Evolutionary conservation across 1,139 yeast genomes (phyloP).

Genomic region (Yamadazyma mexicana): DNA sequence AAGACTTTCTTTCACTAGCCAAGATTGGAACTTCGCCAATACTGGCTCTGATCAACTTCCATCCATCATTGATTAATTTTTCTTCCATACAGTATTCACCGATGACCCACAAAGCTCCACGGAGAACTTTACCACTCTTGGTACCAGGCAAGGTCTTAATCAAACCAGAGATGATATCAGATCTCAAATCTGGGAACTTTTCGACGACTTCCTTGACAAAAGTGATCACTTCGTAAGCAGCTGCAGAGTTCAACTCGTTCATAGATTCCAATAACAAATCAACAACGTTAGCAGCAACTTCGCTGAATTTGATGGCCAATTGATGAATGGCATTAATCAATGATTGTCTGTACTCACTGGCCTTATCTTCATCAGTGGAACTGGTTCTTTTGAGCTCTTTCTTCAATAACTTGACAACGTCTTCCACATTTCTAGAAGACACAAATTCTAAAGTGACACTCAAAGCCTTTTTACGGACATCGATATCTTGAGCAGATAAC

Average conservation of each 20-base stretch:
- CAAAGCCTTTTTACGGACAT: conserved; percentile 85
- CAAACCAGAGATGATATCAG: conserved; percentile 64
- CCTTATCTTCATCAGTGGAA: conserved; percentile 70
- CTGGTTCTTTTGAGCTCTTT: conserved; percentile 81
- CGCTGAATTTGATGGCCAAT: conserved; percentile 84
- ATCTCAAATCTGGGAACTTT: conserved; percentile 80
- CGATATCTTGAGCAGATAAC: conserved; percentile 83
- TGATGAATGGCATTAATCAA: conserved; percentile 87
- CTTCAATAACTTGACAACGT: conserved; percentile 85
- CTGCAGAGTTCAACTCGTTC: conserved; percentile 75
- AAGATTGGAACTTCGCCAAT: conserved; percentile 92
- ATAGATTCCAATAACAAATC: conserved; percentile 85
- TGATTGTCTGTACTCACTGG: conserved; percentile 83
- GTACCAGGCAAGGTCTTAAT: conserved; percentile 63
- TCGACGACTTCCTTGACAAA: conserved; percentile 94
- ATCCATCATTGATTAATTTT: conserved; percentile 73
- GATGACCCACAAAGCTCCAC: conserved; percentile 93
- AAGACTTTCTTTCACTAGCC: conserved; percentile 63
- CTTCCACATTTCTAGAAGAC: conserved; percentile 88
- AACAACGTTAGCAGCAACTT: conserved; percentile 89
- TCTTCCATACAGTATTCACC: conserved; percentile 88
- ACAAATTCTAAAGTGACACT: conserved; percentile 79
- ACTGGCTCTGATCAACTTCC: conserved; percentile 82
- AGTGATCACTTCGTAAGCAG: conserved; percentile 87
- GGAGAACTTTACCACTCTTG: conserved; percentile 85